These are phyloP conservation scores for Volvox reticuliferus DNA, from an alignment of 139 green algal species.

Conservation along the genomic window DNA sequence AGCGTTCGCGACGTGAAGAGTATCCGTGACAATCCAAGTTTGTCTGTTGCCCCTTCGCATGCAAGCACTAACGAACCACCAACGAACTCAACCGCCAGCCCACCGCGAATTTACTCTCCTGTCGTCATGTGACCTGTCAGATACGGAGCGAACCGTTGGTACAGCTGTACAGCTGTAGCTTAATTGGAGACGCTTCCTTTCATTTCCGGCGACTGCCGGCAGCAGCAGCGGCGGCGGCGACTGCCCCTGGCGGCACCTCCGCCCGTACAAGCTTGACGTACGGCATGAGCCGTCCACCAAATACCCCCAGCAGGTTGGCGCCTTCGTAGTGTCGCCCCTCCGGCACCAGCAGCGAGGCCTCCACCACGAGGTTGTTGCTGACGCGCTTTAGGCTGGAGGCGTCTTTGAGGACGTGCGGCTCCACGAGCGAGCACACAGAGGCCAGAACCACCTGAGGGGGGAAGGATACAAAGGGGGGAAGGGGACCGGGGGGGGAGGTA, in stretches of 20 bases:
- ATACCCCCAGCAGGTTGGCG: slow-evolving; percentile 1
- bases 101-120: too few species aligned
- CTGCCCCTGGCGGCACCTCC: neutral
- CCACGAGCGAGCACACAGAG: neutral
- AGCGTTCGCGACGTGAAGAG: too few species aligned
- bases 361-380: neutral
- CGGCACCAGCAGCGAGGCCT: slow-evolving; percentile 27
- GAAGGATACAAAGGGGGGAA: too few species aligned
- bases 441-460: slow-evolving; percentile 17
- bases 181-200: neutral
- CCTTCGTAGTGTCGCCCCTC: slow-evolving; percentile 40
- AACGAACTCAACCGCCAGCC: too few species aligned
- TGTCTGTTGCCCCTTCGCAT: too few species aligned
- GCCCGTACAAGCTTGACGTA: slow-evolving; percentile 23
- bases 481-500: neutral
- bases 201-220: neutral
- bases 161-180: too few species aligned
- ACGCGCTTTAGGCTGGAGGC: neutral
- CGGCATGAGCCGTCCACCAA: slow-evolving; percentile 6
- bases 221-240: neutral
- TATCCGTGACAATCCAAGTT: too few species aligned
- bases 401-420: slow-evolving; percentile 28
- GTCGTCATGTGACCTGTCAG: too few species aligned
- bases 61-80: too few species aligned
- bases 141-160: too few species aligned